A percentile compares a stretch with the other conserved stretches of the same genome.
These are phyloP conservation scores for Asparagopsis taxiformis DNA, from an alignment of 31 red algal genomes.

Conservation along the genomic window DNA sequence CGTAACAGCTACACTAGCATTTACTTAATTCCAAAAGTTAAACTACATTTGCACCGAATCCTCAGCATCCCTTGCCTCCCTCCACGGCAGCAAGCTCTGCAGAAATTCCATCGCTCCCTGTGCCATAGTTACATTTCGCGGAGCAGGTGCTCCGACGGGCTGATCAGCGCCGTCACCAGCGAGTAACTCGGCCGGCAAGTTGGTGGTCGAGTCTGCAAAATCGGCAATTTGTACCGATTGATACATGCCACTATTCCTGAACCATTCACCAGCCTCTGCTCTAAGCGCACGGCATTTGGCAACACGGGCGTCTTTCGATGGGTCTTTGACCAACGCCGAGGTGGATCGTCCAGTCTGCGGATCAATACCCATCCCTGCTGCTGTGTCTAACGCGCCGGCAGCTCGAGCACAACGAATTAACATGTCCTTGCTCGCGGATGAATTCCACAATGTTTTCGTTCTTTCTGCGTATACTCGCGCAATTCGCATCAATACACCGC, in stretches of 20 bases:
- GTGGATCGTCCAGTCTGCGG: conserved; percentile 8
- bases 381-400: conserved; percentile 39
- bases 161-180: conserved; percentile 29
- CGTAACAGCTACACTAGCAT: no score
- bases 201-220: conserved; percentile 50
- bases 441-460: conserved; percentile 73
- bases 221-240: conserved; percentile 47
- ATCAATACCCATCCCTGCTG: conserved; percentile 29
- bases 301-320: conserved; percentile 13
- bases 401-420: conserved; percentile 41
- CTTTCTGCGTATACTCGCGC: conserved; percentile 69
- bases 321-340: conserved; percentile 15
- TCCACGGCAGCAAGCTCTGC: conserved; percentile 67
- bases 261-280: conserved; percentile 54
- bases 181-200: conserved; percentile 55
- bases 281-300: conserved; percentile 29
- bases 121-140: conserved; percentile 35
- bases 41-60: no score
- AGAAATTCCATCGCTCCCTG: conserved; percentile 56
- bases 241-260: conserved; percentile 31
- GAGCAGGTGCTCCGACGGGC: conserved; percentile 30
- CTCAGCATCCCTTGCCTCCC: conserved; percentile 43
- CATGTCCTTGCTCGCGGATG: conserved; percentile 27
- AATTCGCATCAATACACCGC: conserved; percentile 64
- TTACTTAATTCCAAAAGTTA: no score